These are phyloP conservation scores for Bruguiera gymnorhiza DNA, from an alignment of 345 rosid genomes.

Conservation along the genomic window DNA sequence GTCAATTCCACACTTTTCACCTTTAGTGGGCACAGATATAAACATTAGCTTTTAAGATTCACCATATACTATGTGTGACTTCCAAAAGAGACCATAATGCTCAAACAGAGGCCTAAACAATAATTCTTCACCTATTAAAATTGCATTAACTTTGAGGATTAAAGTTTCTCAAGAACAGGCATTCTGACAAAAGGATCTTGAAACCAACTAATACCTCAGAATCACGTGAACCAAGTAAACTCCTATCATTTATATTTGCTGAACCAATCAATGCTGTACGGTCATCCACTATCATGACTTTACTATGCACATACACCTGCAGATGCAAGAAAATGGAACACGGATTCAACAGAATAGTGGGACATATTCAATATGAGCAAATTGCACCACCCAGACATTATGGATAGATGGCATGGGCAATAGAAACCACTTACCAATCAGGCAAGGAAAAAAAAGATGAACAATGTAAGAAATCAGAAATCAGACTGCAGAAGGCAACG, in stretches of 20 bases:
- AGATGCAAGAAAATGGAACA: slow-evolving; percentile 15
- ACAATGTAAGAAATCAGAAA: background rate
- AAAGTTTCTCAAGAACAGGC: background rate
- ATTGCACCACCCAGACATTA: background rate
- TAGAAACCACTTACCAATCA: background rate
- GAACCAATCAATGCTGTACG: slow-evolving; percentile 70
- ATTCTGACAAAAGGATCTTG: background rate
- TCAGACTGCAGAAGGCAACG: background rate
- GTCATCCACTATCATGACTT: slow-evolving; percentile 90
- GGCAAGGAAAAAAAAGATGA: too few relatives aligned
- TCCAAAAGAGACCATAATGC: too few relatives aligned
- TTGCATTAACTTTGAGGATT: background rate
- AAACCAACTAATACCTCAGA: slow-evolving; percentile 67
- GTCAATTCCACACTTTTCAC: background rate
- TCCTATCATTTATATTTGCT: slow-evolving; percentile 91
- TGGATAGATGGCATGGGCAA: background rate
- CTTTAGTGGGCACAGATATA: too few relatives aligned
- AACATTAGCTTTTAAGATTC: too few relatives aligned
- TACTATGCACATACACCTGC: slow-evolving; percentile 97
- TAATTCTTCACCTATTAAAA: too few relatives aligned
- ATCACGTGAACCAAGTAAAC: slow-evolving; percentile 97
- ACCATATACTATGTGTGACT: too few relatives aligned
- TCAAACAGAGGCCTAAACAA: too few relatives aligned
- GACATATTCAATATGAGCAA: background rate
- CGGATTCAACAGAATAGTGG: background rate